Conservation (phyloP, 345 rosid species). For the Populus tremula region DNA sequence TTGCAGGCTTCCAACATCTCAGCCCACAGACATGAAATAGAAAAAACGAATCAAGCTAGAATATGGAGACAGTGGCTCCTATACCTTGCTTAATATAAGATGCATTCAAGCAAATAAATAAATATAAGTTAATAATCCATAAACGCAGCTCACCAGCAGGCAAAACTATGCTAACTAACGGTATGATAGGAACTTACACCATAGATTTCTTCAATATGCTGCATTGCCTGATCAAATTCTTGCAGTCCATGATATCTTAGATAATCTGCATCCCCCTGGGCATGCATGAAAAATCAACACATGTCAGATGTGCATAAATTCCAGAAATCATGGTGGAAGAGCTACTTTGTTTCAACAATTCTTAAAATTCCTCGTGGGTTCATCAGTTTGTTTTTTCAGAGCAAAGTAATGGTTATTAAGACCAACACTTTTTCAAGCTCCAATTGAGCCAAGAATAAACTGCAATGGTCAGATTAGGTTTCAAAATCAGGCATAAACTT, state of each 20-base stretch:
- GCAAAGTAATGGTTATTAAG: neutral
- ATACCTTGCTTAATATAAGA: too few relatives aligned
- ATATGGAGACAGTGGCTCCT: neutral
- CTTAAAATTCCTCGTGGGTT: neutral
- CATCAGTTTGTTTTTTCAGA: neutral
- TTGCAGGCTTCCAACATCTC: neutral
- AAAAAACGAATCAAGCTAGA: neutral
- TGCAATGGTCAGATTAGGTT: neutral
- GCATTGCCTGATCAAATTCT: conserved; percentile 95
- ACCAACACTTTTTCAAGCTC: neutral
- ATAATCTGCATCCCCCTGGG: conserved; percentile 74
- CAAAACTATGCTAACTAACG: neutral
- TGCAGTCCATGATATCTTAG: conserved; percentile 78
- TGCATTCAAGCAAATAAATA: too few relatives aligned
- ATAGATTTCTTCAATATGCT: conserved; percentile 70
- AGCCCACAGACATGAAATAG: neutral
- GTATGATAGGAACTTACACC: conserved; percentile 48
- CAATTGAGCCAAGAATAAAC: neutral
- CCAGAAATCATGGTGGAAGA: neutral
- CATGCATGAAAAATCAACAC: conserved; percentile 7
- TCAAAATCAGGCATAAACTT: conserved; percentile 30
- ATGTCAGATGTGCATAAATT: neutral
- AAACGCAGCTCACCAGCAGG: neutral
- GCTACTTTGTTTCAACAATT: neutral
- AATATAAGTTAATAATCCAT: neutral